A percentile compares a stretch with the other conserved stretches of the same genome.
Evolutionary conservation across 441 rosid species (phyloP).

Genomic region (Populus hybrid): DNA sequence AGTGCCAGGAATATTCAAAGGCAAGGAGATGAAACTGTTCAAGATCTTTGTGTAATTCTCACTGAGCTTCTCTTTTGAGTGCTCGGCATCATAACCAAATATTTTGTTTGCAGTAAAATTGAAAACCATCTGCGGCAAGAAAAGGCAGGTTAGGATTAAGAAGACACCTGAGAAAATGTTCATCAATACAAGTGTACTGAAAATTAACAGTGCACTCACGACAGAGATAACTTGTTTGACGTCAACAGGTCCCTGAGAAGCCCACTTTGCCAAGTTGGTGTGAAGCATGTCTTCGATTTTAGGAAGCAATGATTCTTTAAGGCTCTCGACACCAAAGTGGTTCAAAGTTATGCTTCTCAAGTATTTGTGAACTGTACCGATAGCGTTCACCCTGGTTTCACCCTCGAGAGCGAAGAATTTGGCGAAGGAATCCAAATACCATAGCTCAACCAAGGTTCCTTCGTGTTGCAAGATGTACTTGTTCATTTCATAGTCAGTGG

Average conservation of each 20-base stretch:
- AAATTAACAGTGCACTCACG: conserved; percentile 1
- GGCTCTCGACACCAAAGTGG: conserved; percentile 23
- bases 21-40: conserved; percentile 25
- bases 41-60: neutral
- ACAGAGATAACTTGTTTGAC: conserved; percentile 16
- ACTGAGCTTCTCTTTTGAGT: conserved; percentile 4
- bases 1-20: conserved; percentile 37
- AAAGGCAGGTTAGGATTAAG: neutral
- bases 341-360: conserved; percentile 7
- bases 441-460: conserved; percentile 22
- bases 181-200: neutral
- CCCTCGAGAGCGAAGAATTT: conserved; percentile 23
- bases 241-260: conserved; percentile 17
- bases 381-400: neutral
- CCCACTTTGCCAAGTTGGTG: conserved; percentile 18
- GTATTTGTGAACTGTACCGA: conserved; percentile 24
- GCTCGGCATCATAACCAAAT: conserved; percentile 8
- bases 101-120: conserved; percentile 1
- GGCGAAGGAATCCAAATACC: conserved; percentile 16
- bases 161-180: neutral
- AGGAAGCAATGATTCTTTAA: conserved; percentile 22
- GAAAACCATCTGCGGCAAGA: conserved; percentile 16
- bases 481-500: conserved; percentile 17
- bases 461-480: conserved; percentile 22
- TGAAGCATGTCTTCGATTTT: conserved; percentile 16